phyloP scores from a whole-genome alignment of 345 rosid genomes.

The Syzygium grande region DNA sequence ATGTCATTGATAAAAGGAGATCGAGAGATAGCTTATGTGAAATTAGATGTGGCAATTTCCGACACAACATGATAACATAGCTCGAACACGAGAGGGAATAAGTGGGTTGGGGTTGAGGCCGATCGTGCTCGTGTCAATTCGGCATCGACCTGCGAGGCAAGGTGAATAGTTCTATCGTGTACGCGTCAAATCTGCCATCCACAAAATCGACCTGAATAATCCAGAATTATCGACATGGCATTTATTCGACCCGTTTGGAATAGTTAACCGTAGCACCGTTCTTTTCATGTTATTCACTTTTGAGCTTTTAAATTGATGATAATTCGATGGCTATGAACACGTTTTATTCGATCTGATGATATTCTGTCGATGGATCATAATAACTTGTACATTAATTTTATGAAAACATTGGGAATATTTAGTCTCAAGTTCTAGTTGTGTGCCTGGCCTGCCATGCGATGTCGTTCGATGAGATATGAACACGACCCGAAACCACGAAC shows the following conservation, averaged over 20 bases:
- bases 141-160: neutral
- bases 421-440: neutral
- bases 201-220: neutral
- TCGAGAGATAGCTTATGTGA: neutral
- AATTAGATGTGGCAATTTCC: neutral
- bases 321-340: neutral
- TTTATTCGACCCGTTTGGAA: rapidly evolving
- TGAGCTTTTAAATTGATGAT: neutral
- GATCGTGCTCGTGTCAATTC: neutral
- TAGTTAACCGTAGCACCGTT: neutral
- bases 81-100: neutral
- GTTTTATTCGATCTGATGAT: neutral
- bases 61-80: neutral
- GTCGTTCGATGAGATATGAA: neutral
- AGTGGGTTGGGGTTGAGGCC: neutral
- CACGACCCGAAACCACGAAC: neutral
- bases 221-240: neutral
- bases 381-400: neutral
- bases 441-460: neutral
- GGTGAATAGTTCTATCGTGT: neutral
- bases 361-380: neutral
- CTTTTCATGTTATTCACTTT: neutral
- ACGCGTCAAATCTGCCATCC: neutral
- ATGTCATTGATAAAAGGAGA: neutral
- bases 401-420: neutral